These are phyloP conservation scores for Boletus huronensis DNA, from an alignment of 768 basidiomycete species.

Conservation along the genomic window DNA sequence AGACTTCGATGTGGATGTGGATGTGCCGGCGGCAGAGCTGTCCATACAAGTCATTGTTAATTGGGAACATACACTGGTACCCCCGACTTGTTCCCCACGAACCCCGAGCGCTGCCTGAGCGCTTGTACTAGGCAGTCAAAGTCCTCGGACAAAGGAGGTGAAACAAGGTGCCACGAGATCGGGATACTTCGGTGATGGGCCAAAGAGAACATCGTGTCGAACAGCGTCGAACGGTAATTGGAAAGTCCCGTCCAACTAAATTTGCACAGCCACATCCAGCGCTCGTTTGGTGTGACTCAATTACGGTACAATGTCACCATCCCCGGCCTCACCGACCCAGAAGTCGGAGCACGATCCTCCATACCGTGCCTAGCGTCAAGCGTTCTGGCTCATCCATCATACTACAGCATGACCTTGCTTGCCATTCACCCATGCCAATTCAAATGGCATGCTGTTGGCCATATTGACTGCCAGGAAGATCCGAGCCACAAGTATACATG, in stretches of 20 bases:
- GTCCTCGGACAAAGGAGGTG: background rate
- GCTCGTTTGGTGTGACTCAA: no score
- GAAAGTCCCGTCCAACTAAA: background rate
- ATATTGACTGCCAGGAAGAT: background rate
- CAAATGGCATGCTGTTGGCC: slow-evolving; percentile 5
- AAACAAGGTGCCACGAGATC: background rate
- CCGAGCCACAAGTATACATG: background rate
- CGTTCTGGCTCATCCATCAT: background rate
- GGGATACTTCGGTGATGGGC: no score
- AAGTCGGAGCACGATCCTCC: background rate
- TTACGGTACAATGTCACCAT: no score
- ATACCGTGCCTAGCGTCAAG: background rate
- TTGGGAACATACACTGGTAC: background rate
- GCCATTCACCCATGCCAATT: slow-evolving; percentile 13
- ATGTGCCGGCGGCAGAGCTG: background rate
- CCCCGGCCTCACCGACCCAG: background rate
- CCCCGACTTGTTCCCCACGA: background rate
- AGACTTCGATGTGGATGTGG: background rate
- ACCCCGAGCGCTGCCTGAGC: background rate
- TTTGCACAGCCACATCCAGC: background rate
- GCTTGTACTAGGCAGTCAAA: background rate
- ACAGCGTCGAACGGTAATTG: background rate
- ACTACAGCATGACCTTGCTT: slow-evolving; percentile 8
- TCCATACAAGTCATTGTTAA: background rate
- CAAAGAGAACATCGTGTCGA: background rate